Evolutionary conservation across 805 yeast genomes (phyloP).

Genomic region (Brettanomyces sp.): DNA sequence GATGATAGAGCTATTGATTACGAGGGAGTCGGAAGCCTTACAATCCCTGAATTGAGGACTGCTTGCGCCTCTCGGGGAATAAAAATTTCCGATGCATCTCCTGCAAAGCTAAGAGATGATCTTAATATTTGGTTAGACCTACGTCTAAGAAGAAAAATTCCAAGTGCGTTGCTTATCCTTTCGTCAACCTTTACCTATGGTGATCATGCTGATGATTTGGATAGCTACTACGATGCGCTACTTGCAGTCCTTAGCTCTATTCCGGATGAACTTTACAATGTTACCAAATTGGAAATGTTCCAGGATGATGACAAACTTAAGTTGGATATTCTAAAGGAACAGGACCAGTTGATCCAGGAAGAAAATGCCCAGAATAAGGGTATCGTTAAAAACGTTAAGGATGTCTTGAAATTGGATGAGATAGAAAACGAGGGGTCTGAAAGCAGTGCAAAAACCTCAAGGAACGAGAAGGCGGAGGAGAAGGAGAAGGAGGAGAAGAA

Average conservation of each 20-base stretch:
- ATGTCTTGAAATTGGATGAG: conserved; percentile 53
- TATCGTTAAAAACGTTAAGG: conserved; percentile 49
- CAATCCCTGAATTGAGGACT: conserved; percentile 69
- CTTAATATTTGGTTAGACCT: conserved; percentile 80
- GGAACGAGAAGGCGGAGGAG: background rate
- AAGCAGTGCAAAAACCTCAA: background rate
- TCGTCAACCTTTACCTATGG: conserved; percentile 86
- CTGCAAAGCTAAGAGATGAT: conserved; percentile 70
- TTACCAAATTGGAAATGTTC: conserved; percentile 80
- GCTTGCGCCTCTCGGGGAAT: conserved; percentile 95
- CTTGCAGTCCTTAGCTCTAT: conserved; percentile 79
- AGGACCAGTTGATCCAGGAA: conserved; percentile 74
- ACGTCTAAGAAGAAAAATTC: conserved; percentile 78
- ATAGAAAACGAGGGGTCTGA: background rate
- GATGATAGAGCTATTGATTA: conserved; percentile 88
- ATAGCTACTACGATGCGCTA: conserved; percentile 64
- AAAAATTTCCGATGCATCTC: conserved; percentile 68
- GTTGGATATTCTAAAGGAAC: conserved; percentile 66
- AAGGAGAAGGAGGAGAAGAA: background rate
- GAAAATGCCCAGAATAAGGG: conserved; percentile 79
- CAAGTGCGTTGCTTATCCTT: conserved; percentile 77
- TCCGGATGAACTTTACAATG: conserved; percentile 94
- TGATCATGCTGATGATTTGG: conserved; percentile 44
- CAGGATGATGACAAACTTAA: conserved; percentile 57
- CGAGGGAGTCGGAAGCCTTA: conserved; percentile 80